Evolutionary conservation across 2,329 filamentous ascomycete genomes (phyloP).

Genomic region (Phaeosphaeriaceae sp.): DNA sequence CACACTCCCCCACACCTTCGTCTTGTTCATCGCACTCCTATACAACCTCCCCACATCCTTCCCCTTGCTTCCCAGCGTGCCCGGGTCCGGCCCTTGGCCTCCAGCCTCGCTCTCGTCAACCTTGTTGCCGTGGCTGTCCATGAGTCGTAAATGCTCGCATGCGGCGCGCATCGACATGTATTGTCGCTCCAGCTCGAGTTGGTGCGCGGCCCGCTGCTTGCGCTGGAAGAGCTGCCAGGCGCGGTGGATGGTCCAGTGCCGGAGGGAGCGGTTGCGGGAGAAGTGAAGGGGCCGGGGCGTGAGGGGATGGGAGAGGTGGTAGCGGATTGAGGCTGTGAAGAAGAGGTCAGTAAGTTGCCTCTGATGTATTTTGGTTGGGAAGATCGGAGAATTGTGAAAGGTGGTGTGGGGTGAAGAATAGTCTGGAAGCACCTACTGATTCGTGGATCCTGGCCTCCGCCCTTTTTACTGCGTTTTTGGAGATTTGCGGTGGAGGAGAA

Average conservation of each 20-base stretch:
- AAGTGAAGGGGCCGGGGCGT: constrained; percentile 84
- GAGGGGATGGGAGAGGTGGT: constrained; percentile 73
- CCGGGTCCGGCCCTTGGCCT: constrained; percentile 59
- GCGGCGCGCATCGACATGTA: constrained; percentile 85
- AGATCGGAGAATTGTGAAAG: no score
- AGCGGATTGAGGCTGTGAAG: constrained; percentile 69
- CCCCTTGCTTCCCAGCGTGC: constrained; percentile 33
- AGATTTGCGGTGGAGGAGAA: constrained; percentile 42
- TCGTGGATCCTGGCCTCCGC: constrained; percentile 33
- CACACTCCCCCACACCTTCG: constrained; percentile 81
- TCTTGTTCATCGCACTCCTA: constrained; percentile 89
- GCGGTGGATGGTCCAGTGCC: constrained; percentile 99
- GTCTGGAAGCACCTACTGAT: constrained; percentile 38
- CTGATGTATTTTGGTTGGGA: no score
- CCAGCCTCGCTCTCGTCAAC: constrained; percentile 58
- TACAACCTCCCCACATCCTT: constrained; percentile 77
- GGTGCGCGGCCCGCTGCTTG: constrained; percentile 69
- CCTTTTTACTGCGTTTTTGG: constrained; percentile 36
- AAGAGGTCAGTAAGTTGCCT: constrained; percentile 2
- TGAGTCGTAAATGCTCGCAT: constrained; percentile 79
- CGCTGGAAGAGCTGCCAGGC: constrained; percentile 86
- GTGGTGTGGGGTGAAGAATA: no score
- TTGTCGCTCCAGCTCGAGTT: constrained; percentile 77
- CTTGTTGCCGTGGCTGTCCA: constrained; percentile 53
- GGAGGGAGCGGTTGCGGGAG: constrained; percentile 83